Conservation (phyloP, 345 rosid species). For the Moricandia arvensis region DNA sequence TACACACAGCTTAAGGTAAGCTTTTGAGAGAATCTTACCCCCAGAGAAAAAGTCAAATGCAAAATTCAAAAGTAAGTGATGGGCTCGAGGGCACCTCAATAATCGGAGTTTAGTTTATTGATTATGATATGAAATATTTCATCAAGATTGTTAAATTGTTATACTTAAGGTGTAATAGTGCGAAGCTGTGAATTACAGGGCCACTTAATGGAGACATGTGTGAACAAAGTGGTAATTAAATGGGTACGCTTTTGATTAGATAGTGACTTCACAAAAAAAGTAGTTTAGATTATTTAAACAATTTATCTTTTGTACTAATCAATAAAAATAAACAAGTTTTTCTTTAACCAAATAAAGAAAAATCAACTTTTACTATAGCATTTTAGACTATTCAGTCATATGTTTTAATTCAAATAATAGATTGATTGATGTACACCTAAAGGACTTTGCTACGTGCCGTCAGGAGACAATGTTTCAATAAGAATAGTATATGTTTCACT, state of each 20-base stretch:
- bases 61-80: background rate
- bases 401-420: background rate
- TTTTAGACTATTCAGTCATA: background rate
- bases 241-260: conserved; percentile 21
- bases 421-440: conserved; percentile 15
- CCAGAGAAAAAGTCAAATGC: conserved; percentile 3
- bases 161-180: background rate
- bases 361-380: conserved; percentile 23
- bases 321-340: background rate
- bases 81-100: conserved; percentile 43
- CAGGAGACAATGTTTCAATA: background rate
- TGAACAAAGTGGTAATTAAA: conserved; percentile 4
- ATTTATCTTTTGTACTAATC: background rate
- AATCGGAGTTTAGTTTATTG: conserved; percentile 30
- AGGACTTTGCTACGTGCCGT: conserved; percentile 17
- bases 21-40: conserved; percentile 29
- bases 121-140: background rate
- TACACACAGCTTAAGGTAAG: background rate
- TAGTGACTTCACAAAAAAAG: background rate
- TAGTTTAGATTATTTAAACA: background rate
- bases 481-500: background rate
- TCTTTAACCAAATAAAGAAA: background rate
- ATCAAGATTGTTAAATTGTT: background rate
- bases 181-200: background rate
- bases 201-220: conserved; percentile 1